Percentiles rank a stretch among this genome's conserved stretches.
These are phyloP conservation scores for Paraleonurus japonicus DNA, from an alignment of 257 asterid genomes.

Conservation along the genomic window DNA sequence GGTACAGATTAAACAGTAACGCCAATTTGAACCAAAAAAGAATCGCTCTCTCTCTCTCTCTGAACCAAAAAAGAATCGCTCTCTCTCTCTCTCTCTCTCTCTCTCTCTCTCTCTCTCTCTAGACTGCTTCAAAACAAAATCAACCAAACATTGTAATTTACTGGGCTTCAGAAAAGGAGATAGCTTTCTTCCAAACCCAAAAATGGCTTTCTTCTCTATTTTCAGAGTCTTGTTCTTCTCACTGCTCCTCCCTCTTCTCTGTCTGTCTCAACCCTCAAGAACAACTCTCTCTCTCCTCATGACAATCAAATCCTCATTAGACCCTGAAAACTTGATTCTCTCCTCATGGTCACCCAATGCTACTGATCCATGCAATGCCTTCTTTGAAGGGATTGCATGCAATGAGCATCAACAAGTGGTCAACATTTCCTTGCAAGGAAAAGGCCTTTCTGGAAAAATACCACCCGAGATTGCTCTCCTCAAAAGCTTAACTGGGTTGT, in stretches of 20 bases:
- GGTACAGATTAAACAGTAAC: constrained; percentile 1
- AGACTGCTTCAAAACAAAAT: constrained; percentile 25
- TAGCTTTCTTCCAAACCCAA: constrained; percentile 37
- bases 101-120: background rate
- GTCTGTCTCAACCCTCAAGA: constrained; percentile 25
- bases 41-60: background rate
- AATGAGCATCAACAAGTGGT: constrained; percentile 67
- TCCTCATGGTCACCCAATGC: constrained; percentile 72
- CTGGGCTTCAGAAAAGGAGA: background rate
- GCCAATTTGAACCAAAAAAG: constrained; percentile 15
- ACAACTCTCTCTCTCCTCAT: constrained; percentile 54
- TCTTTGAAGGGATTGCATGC: constrained; percentile 84
- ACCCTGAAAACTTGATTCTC: constrained; percentile 64
- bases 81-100: background rate
- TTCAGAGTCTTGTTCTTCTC: constrained; percentile 33
- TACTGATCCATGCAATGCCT: constrained; percentile 61
- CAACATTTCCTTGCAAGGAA: constrained; percentile 89
- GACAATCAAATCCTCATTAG: constrained; percentile 68
- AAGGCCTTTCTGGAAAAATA: constrained; percentile 70
- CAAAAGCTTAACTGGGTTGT: constrained; percentile 75
- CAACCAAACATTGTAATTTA: constrained; percentile 11
- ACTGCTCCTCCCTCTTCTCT: constrained; percentile 25
- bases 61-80: background rate
- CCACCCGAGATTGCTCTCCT: constrained; percentile 89
- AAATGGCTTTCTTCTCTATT: constrained; percentile 41